Evolutionary conservation across 345 rosid species (phyloP).

Genomic region (Jatropha curcas): DNA sequence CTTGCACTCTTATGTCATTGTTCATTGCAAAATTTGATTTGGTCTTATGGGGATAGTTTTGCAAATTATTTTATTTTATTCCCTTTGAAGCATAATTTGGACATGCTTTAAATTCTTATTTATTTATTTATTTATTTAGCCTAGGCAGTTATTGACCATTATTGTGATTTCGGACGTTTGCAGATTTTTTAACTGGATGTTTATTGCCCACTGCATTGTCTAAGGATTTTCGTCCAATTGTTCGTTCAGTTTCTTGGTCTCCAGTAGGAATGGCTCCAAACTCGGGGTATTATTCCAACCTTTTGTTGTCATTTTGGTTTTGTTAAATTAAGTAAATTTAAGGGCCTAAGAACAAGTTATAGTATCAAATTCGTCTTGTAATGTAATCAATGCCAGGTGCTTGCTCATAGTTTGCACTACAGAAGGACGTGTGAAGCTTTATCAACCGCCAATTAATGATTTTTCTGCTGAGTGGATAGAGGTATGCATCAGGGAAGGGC

Average conservation of each 20-base stretch:
- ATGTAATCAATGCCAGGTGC: conserved; percentile 49
- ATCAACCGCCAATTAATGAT: conserved; percentile 76
- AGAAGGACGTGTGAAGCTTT: conserved; percentile 83
- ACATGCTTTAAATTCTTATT: background rate
- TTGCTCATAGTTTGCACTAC: conserved; percentile 83
- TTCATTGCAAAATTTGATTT: background rate
- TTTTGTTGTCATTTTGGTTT: background rate
- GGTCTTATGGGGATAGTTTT: background rate
- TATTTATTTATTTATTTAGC: no score
- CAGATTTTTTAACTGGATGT: conserved; percentile 63
- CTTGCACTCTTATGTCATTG: background rate
- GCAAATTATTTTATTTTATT: background rate
- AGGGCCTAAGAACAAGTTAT: background rate
- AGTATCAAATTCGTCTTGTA: conserved; percentile 1
- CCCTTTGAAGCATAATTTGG: background rate
- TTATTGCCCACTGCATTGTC: conserved; percentile 65
- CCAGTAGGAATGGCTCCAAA: conserved; percentile 85
- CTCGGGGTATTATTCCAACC: conserved; percentile 50
- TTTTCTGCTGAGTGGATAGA: conserved; percentile 93
- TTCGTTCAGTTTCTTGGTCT: conserved; percentile 91
- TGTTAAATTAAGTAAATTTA: background rate
- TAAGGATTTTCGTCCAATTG: conserved; percentile 67
- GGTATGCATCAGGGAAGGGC: conserved; percentile 43
- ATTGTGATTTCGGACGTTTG: background rate
- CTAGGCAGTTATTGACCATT: background rate